These are phyloP conservation scores for Aspergillus sp. DNA, from an alignment of 2,329 filamentous ascomycete species.

Conservation along the genomic window DNA sequence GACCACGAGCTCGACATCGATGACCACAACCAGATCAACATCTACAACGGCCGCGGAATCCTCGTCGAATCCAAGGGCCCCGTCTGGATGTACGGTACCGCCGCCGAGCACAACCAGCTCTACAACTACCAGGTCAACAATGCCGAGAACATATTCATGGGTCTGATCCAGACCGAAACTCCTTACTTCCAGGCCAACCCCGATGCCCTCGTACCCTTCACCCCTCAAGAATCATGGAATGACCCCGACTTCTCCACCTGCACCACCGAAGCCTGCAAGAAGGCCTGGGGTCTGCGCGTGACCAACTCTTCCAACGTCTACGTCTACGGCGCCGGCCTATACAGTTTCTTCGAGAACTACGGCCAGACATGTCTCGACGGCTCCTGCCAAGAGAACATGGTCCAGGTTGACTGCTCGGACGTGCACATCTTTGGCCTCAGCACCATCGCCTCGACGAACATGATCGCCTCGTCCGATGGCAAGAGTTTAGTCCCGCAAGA, in stretches of 20 bases:
- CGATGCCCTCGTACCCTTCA: conserved; percentile 57
- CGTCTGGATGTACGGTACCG: conserved; percentile 80
- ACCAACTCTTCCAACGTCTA: conserved; percentile 65
- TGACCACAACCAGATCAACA: conserved; percentile 66
- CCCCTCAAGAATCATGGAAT: conserved; percentile 33
- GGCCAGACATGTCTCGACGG: conserved; percentile 68
- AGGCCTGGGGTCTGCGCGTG: conserved; percentile 75
- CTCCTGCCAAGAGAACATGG: conserved; percentile 76
- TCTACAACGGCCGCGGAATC: conserved; percentile 86
- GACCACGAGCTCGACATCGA: conserved; percentile 82
- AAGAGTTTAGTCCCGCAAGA: conserved; percentile 36
- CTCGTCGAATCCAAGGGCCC: conserved; percentile 74
- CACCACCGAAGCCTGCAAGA: conserved; percentile 59
- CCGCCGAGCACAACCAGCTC: conserved; percentile 59
- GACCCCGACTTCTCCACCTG: conserved; percentile 69
- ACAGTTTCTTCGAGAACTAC: conserved; percentile 85
- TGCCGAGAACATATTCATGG: conserved; percentile 78
- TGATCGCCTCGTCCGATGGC: conserved; percentile 56
- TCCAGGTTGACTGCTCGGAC: conserved; percentile 65
- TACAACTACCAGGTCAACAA: conserved; percentile 83
- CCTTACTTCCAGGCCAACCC: conserved; percentile 84
- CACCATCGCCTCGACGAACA: conserved; percentile 73
- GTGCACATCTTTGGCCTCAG: conserved; percentile 68
- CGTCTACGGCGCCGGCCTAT: conserved; percentile 72
- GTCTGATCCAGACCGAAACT: conserved; percentile 83